Evolutionary conservation across 345 rosid genomes (phyloP).

Genomic region (rapeseed (Brassica napus)): Da-Ae NC_063444.1:49710501-49711000

Average conservation of each 20-base stretch:
- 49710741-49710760: not conserved
- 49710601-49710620: not conserved
- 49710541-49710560: not conserved
- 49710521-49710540: not conserved
- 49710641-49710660: not conserved
- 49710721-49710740: not conserved
- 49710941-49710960: not conserved
- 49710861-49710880: not conserved
- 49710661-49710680: not conserved
- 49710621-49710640: not conserved
- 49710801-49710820: not conserved
- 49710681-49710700: not conserved
- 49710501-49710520: not conserved
- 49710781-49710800: not conserved
- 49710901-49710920: not conserved
- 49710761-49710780: not conserved
- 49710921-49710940: not conserved
- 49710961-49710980: not conserved
- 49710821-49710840: too few relatives aligned
- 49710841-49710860: not conserved
- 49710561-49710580: not conserved
- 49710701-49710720: not conserved
- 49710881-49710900: not conserved
- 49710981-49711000: fast-evolving
- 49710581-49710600: not conserved